phyloP scores from a whole-genome alignment of 345 rosid species.

The Aquilaria malaccensis region DNA sequence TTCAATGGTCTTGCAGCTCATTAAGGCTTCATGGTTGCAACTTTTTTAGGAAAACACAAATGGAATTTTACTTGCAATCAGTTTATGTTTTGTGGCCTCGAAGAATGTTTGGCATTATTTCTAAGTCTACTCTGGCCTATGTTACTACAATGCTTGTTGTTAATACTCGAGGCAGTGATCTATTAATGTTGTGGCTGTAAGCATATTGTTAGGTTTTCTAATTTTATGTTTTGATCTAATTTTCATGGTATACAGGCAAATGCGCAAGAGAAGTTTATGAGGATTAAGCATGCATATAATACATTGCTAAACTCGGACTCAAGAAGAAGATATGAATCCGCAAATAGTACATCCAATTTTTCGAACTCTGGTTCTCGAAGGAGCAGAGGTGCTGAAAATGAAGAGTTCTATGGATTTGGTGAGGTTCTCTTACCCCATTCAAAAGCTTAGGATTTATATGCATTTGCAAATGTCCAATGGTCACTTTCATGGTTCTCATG shows the following conservation, averaged over 20 bases:
- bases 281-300: constrained; percentile 40
- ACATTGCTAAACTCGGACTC: constrained; percentile 68
- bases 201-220: not conserved
- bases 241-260: constrained; percentile 42
- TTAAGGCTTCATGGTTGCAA: no score
- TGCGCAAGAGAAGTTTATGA: constrained; percentile 60
- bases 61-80: no score
- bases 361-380: constrained; percentile 43
- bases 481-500: no score
- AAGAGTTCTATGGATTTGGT: constrained; percentile 95
- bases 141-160: no score
- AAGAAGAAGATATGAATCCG: constrained; percentile 42
- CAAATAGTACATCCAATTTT: constrained; percentile 48
- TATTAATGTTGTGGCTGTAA: no score
- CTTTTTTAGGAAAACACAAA: no score
- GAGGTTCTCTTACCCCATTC: constrained; percentile 17
- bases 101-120: no score
- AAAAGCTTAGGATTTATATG: not conserved
- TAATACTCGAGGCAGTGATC: no score
- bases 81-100: no score
- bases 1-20: no score
- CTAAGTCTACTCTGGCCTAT: no score
- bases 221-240: not conserved
- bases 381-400: constrained; percentile 27
- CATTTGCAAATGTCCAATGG: not conserved